Base-by-base conservation (phyloP, 2,329 filamentous ascomycete species). In the Teratosphaeria zuluensis region DNA sequence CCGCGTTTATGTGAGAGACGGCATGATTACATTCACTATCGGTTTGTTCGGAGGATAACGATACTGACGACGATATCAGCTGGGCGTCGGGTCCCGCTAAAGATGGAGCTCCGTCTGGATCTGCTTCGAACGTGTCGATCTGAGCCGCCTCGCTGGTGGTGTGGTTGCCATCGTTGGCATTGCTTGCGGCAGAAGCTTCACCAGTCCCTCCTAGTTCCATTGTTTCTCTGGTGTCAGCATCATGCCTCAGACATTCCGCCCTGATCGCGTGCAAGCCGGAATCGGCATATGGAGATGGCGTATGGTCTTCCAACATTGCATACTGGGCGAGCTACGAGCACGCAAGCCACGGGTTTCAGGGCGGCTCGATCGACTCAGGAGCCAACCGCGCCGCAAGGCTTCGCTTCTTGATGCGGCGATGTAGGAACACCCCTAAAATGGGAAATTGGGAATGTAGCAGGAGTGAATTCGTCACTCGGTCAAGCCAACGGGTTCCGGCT, bases 11-110 rank as follows among this genome's bases (percentile, higher is more conserved):
- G 16, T 16, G 38, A 16, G 38, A n/a, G 12, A 3, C 12, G 16
- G n/a, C 28, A 53, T 59, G 14, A 21, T 56, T 53, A 46, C 42
- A 30, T 38, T 64, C 32, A 31, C 64, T 32, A 58, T 66, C 16
- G 57, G 53, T 8, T 48, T 19, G 42, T n/a, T 48, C 42, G 42
- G 42, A 48, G 9, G 42, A 21, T 8, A 21, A 8, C 42, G n/a
- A 48, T 48, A 48, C 19, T 9, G 42, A 21, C n/a, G 42, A 48
- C 42, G 19, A n/a, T 8, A 19, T 21, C 42, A 48, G 42, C 42
- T 48, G 42, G 19, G n/a, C 6, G n/a, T 48, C 42, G 19, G 42
- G 6, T 8, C 19, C 42, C 19, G 42, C 6, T 21, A 21, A 6
- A 48, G 5, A 16, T 8, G 16, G 9, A 48, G n/a, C n/a, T 8